Evolutionary conservation across 805 yeast genomes (phyloP).

Genomic region (Lipomyces anomalus): DNA sequence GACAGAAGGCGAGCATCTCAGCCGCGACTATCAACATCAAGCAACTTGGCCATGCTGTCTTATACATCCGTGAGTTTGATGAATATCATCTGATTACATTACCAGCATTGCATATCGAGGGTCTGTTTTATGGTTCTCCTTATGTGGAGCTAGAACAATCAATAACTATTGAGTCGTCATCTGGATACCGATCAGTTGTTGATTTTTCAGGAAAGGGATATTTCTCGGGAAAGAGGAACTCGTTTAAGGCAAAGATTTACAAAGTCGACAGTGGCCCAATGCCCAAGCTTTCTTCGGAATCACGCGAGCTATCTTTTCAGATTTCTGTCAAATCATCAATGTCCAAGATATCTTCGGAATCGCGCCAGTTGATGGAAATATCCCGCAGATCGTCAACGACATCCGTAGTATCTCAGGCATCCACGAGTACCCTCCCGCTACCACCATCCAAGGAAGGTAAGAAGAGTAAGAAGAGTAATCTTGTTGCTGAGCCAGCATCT

Average conservation of each 20-base stretch:
- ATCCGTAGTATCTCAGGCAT: too few relatives aligned
- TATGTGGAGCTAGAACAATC: slow-evolving; percentile 90
- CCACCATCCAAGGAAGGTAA: too few relatives aligned
- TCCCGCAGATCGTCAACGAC: too few relatives aligned
- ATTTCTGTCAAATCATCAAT: too few relatives aligned
- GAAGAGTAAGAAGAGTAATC: too few relatives aligned
- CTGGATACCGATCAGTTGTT: slow-evolving; percentile 65
- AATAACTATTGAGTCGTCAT: slow-evolving; percentile 74
- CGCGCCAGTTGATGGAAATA: too few relatives aligned
- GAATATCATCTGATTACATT: slow-evolving; percentile 77
- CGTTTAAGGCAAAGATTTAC: slow-evolving; percentile 79
- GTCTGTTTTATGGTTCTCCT: slow-evolving; percentile 83
- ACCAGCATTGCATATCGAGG: slow-evolving; percentile 94
- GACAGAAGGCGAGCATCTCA: slow-evolving; percentile 77
- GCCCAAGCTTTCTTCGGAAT: too few relatives aligned
- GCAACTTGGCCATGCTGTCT: slow-evolving; percentile 86
- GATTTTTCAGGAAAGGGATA: slow-evolving; percentile 92
- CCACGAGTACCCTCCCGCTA: too few relatives aligned
- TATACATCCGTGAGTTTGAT: slow-evolving; percentile 45
- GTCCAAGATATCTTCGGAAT: too few relatives aligned
- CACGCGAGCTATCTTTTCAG: too few relatives aligned
- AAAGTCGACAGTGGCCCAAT: slow-evolving; percentile 38
- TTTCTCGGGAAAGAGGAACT: slow-evolving; percentile 89
- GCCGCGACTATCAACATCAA: slow-evolving; percentile 70
- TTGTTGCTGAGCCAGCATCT: too few relatives aligned